A percentile compares a stretch with the other conserved stretches of the same genome.
phyloP scores from a whole-genome alignment of 2,329 filamentous ascomycete genomes.

The Mycocentrospora acerina region DNA sequence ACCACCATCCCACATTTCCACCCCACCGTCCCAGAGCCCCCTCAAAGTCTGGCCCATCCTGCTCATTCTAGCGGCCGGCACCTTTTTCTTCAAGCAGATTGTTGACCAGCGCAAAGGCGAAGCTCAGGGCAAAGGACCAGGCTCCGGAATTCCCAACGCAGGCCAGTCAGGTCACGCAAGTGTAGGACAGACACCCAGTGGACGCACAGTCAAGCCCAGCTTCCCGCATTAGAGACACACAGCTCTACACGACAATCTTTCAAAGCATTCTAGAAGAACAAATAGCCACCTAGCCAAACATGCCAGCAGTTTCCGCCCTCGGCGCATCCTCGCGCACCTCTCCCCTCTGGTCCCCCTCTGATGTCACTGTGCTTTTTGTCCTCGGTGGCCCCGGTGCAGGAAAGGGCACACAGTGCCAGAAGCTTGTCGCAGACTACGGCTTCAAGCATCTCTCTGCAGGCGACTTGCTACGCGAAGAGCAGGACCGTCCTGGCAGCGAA shows the following conservation, averaged over 20 bases:
- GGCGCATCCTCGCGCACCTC: constrained; percentile 51
- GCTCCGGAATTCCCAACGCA: no score
- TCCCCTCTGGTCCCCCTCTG: constrained; percentile 71
- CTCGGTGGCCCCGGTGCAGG: constrained; percentile 94
- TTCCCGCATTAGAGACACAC: constrained; percentile 29
- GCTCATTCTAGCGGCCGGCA: constrained; percentile 50
- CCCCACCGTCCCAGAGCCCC: constrained; percentile 42
- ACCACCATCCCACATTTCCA: constrained; percentile 32
- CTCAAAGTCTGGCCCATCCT: constrained; percentile 49
- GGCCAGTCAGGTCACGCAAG: constrained; percentile 3
- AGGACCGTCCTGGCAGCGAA: constrained; percentile 79
- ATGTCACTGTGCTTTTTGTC: constrained; percentile 93
- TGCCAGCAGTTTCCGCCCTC: constrained; percentile 44
- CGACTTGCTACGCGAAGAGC: constrained; percentile 90
- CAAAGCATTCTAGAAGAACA: no score
- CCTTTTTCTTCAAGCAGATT: constrained; percentile 49
- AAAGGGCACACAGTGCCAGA: constrained; percentile 93
- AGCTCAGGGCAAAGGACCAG: constrained; percentile 26
- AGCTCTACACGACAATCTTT: neutral
- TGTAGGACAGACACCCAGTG: constrained; percentile 35
- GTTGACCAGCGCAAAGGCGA: constrained; percentile 48
- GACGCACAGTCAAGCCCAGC: constrained; percentile 19
- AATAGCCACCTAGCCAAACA: constrained; percentile 17
- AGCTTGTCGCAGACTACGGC: constrained; percentile 81
- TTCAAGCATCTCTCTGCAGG: constrained; percentile 94